These are phyloP conservation scores for Eleusine coracana DNA, from an alignment of 176 grass and related monocot genomes.

Conservation along the genomic window DNA sequence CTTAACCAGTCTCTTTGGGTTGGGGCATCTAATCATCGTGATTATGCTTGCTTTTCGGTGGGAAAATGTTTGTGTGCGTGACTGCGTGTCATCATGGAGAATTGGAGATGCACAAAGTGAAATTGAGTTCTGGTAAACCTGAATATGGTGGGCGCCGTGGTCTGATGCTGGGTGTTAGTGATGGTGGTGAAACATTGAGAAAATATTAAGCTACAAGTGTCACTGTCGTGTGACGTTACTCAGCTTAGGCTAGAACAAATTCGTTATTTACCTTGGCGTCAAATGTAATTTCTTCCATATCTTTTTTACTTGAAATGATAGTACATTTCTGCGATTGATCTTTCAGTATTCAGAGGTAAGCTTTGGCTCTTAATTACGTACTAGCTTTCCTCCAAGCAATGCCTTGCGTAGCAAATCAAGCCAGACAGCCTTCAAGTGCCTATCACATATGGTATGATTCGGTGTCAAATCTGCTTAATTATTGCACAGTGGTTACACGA, in stretches of 20 bases:
- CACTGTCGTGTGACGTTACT: neutral
- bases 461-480: neutral
- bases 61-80: neutral
- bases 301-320: neutral
- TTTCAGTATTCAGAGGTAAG: neutral
- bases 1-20: neutral
- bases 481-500: slow-evolving; percentile 3
- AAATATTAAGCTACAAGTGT: neutral
- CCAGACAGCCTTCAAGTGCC: neutral
- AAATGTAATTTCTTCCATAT: no score
- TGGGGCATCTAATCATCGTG: slow-evolving; percentile 13
- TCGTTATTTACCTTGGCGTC: neutral
- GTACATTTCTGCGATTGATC: neutral
- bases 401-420: neutral
- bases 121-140: neutral
- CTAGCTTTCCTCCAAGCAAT: neutral
- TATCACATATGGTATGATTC: neutral
- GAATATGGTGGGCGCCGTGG: slow-evolving; percentile 4
- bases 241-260: neutral
- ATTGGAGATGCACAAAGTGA: neutral
- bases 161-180: neutral
- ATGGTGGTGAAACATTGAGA: neutral
- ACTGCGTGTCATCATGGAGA: no score
- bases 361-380: neutral
- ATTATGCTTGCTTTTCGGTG: neutral